Percentiles rank a stretch among this genome's conserved stretches.
Evolutionary conservation across 805 yeast genomes (phyloP).

Genomic region (Hanseniaspora singularis): DNA sequence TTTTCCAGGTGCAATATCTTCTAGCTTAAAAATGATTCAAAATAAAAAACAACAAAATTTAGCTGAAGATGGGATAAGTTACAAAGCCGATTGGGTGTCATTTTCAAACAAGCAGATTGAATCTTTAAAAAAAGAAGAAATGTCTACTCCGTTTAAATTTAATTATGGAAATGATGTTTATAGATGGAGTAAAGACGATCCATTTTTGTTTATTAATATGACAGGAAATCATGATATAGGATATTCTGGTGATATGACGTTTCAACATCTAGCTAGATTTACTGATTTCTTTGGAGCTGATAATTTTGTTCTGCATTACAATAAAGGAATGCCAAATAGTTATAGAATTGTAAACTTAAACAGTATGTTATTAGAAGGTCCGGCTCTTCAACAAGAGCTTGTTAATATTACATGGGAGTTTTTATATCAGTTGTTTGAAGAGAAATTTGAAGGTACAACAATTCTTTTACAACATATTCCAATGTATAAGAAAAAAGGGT

Average conservation of each 20-base stretch:
- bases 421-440: conserved; percentile 43
- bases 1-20: conserved; percentile 49
- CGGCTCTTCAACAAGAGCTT: conserved; percentile 66
- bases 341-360: conserved; percentile 85
- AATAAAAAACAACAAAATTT: conserved; percentile 17
- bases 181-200: conserved; percentile 50
- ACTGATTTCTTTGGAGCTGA: conserved; percentile 66
- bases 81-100: conserved; percentile 22
- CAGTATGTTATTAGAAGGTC: conserved; percentile 77
- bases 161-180: conserved; percentile 46
- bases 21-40: conserved; percentile 40
- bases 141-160: conserved; percentile 28
- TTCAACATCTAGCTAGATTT: conserved; percentile 79
- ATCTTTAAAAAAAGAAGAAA: conserved; percentile 19
- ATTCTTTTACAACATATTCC: conserved; percentile 83
- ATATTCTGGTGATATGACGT: conserved; percentile 85
- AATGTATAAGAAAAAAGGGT: conserved; percentile 64
- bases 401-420: conserved; percentile 61
- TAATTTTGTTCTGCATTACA: conserved; percentile 68
- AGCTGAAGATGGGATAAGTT: conserved; percentile 24
- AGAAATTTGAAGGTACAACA: conserved; percentile 63
- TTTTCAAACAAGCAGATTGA: conserved; percentile 22
- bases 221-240: conserved; percentile 97
- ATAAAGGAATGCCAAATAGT: conserved; percentile 50
- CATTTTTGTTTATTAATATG: conserved; percentile 65